Conservation (phyloP, 1,284 basidiomycete species). For the Filobasidium uniguttulatum region DNA sequence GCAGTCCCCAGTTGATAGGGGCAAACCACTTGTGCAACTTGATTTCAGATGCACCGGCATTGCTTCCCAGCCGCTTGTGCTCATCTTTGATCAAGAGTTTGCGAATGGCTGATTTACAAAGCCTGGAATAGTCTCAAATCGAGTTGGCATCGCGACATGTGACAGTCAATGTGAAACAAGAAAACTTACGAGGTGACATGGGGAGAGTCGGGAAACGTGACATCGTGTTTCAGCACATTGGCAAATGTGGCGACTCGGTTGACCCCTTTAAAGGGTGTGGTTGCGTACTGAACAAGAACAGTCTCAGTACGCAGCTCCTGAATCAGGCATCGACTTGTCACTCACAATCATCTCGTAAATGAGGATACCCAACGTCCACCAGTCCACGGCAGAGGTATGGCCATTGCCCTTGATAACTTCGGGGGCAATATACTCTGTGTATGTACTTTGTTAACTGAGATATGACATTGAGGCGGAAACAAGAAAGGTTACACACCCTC, state of each 20-base stretch:
- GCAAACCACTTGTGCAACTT: conserved; percentile 99
- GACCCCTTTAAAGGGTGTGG: conserved; percentile 94
- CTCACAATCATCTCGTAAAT: conserved; percentile 99
- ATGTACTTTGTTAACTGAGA: conserved; percentile 5
- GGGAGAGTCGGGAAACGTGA: conserved; percentile 73
- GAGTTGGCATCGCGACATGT: background rate
- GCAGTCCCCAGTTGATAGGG: conserved; percentile 88
- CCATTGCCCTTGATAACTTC: conserved; percentile 97
- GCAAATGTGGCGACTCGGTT: conserved; percentile 91
- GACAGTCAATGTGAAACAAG: conserved; percentile 55
- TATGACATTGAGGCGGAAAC: conserved; percentile 13
- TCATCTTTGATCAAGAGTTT: conserved; percentile 92
- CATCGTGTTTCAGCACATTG: conserved; percentile 80
- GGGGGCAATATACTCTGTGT: conserved; percentile 88
- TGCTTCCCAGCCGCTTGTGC: conserved; percentile 71
- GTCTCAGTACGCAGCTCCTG: background rate
- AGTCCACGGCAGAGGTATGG: conserved; percentile 96
- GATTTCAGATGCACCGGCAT: conserved; percentile 90
- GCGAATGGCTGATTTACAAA: conserved; percentile 73
- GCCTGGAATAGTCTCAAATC: conserved; percentile 38
- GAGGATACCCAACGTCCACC: conserved; percentile 98
- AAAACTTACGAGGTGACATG: conserved; percentile 64
- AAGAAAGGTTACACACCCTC: conserved; percentile 51
- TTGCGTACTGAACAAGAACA: conserved; percentile 58
- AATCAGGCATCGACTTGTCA: conserved; percentile 21